These are phyloP conservation scores for Trametes versicolor DNA, from an alignment of 1,284 basidiomycete genomes.

Conservation along the genomic window DNA sequence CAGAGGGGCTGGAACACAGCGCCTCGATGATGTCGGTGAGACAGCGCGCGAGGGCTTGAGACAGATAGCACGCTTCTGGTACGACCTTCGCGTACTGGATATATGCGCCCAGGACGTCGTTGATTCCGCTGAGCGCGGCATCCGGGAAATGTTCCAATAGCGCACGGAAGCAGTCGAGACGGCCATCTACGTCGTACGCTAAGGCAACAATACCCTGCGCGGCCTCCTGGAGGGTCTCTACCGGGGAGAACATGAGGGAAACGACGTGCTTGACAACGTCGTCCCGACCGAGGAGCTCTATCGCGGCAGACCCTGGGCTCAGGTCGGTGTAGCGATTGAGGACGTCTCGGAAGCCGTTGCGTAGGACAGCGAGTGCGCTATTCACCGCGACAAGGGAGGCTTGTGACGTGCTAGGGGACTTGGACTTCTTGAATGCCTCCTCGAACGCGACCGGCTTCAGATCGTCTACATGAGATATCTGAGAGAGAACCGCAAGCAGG, in stretches of 20 bases:
- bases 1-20: slow-evolving; percentile 78
- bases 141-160: slow-evolving; percentile 74
- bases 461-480: slow-evolving; percentile 72
- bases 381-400: slow-evolving; percentile 65
- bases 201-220: slow-evolving; percentile 82
- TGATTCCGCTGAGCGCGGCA: slow-evolving; percentile 75
- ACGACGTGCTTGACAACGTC: slow-evolving; percentile 67
- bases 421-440: slow-evolving; percentile 47
- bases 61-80: slow-evolving; percentile 87
- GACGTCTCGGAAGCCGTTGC: slow-evolving; percentile 68
- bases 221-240: slow-evolving; percentile 75
- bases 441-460: slow-evolving; percentile 63
- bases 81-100: slow-evolving; percentile 66
- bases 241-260: slow-evolving; percentile 82
- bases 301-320: slow-evolving; percentile 57
- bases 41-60: slow-evolving; percentile 90
- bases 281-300: slow-evolving; percentile 60
- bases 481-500: slow-evolving; percentile 66
- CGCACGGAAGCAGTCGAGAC: slow-evolving; percentile 86
- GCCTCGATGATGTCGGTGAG: slow-evolving; percentile 92
- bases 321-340: slow-evolving; percentile 72
- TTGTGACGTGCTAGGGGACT: slow-evolving; percentile 36
- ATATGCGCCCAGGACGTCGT: slow-evolving; percentile 73
- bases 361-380: slow-evolving; percentile 60
- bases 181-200: slow-evolving; percentile 87